A percentile compares a stretch with the other conserved stretches of the same genome.
Evolutionary conservation across 305 asterid species (phyloP).

Genomic region (Fraxinus nigra): DNA sequence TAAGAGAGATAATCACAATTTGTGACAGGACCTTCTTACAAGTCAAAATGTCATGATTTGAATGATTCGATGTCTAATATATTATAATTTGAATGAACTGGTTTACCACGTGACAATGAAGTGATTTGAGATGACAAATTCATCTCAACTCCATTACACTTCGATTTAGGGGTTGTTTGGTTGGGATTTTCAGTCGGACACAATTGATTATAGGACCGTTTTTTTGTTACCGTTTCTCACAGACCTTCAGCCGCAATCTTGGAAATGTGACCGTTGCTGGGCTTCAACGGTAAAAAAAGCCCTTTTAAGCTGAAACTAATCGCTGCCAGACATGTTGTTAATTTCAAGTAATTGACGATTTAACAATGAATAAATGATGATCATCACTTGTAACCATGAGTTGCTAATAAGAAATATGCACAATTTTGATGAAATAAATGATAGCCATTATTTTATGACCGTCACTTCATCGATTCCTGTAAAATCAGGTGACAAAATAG

Average conservation of each 20-base stretch:
- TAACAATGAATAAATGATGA: not conserved
- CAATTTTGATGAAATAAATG: too few relatives aligned
- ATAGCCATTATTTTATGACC: not conserved
- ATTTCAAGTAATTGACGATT: not conserved
- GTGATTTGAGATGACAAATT: not conserved
- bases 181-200: too few relatives aligned
- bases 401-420: not conserved
- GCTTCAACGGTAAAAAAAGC: too few relatives aligned
- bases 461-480: not conserved
- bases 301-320: too few relatives aligned
- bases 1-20: not conserved
- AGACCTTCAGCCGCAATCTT: too few relatives aligned
- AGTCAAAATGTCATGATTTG: not conserved
- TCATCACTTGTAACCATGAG: not conserved
- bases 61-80: not conserved
- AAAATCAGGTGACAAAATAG: not conserved
- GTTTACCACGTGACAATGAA: not conserved
- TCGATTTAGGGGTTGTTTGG: too few relatives aligned
- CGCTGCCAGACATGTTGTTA: too few relatives aligned
- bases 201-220: too few relatives aligned
- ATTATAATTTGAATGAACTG: not conserved
- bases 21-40: not conserved
- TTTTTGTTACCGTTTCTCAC: too few relatives aligned
- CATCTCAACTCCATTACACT: not conserved
- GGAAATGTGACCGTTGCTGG: too few relatives aligned